Base-by-base conservation (phyloP, 2,329 filamentous ascomycete genomes). In the Ophiostoma australiae region DNA sequence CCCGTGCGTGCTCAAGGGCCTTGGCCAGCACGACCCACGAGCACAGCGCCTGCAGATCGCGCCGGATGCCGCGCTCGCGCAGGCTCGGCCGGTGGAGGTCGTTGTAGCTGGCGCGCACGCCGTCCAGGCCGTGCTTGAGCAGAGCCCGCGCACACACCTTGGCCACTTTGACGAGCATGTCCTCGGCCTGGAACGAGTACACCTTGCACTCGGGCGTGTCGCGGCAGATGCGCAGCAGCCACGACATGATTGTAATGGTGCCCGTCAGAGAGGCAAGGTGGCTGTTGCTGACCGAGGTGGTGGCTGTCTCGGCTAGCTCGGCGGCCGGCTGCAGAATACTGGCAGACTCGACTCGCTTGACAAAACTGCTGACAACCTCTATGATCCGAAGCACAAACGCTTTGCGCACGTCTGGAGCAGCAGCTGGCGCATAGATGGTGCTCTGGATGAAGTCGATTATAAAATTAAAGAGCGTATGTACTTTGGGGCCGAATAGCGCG, bases 21-120 rank as follows among this genome's bases (percentile, higher is more conserved):
- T 85, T 84, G 75, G 89, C 86, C 4, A 87, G 73, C 31, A 86
- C 79, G 2, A 88, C 83, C 89, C 89, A 91, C 11, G 84, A 83
- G 71, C 87, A 82, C 10, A 84, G 75, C 1, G 77, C 73, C 17
- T 79, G 77, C n/a, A 81, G 77, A 41, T 86, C 82, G 20, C 80
- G 77, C 37, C 81, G 82, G 44, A 90, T 82, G 0, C 87, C 87
- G 67, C 80, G 80, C 72, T 87, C 85, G 58, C 85, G 80, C 52
- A 79, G 78, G 1, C 80, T 77, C 3, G 80, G 75, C 2, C 78
- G 81, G 70, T 84, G 83, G 2, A 88, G 78, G 48, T 83, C 79
- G 44, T 80, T 78, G 72, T 88, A 89, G 0, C 84, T 75, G 20
- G 78, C 77, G 31, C 79, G 80, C 17, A 90, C 70, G 5, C 79